A percentile compares a stretch with the other conserved stretches of the same genome.
Conservation (phyloP, 1,284 basidiomycete species). For the Volvariella surrecta region DNA sequence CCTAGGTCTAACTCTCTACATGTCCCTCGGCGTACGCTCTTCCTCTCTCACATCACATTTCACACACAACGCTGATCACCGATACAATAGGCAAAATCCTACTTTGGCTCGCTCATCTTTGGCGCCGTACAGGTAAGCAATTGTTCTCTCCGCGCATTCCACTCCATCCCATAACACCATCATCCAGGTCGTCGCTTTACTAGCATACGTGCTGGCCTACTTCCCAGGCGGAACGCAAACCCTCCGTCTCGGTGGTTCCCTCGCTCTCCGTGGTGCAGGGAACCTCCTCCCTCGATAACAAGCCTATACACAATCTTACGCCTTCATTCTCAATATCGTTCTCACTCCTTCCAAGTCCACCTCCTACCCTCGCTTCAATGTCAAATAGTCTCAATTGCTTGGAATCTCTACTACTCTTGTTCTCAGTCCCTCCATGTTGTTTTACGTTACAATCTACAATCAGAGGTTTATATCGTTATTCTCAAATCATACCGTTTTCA, state of each 20-base stretch:
- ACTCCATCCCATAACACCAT: not conserved
- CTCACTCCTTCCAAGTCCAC: too few relatives aligned
- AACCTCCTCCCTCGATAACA: slow-evolving; percentile 65
- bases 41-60: not conserved
- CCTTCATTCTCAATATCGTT: not conserved
- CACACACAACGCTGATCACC: not conserved
- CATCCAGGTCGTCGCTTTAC: slow-evolving; percentile 64
- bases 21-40: slow-evolving; percentile 70
- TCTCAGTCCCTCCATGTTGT: too few relatives aligned
- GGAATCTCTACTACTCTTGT: too few relatives aligned
- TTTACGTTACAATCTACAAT: too few relatives aligned
- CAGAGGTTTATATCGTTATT: too few relatives aligned
- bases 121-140: slow-evolving; percentile 63
- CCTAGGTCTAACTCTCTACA: slow-evolving; percentile 80
- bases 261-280: slow-evolving; percentile 76
- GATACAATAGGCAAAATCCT: slow-evolving; percentile 63
- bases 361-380: too few relatives aligned
- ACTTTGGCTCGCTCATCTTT: slow-evolving; percentile 74
- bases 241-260: slow-evolving; percentile 73
- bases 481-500: too few relatives aligned
- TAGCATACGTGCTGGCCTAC: slow-evolving; percentile 85
- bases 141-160: not conserved
- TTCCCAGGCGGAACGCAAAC: slow-evolving; percentile 84
- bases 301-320: not conserved
- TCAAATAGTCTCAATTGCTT: too few relatives aligned